A percentile compares a stretch with the other conserved stretches of the same genome.
Conservation (phyloP, 2,329 filamentous ascomycete genomes). For the Aspergillus clavatus region DNA sequence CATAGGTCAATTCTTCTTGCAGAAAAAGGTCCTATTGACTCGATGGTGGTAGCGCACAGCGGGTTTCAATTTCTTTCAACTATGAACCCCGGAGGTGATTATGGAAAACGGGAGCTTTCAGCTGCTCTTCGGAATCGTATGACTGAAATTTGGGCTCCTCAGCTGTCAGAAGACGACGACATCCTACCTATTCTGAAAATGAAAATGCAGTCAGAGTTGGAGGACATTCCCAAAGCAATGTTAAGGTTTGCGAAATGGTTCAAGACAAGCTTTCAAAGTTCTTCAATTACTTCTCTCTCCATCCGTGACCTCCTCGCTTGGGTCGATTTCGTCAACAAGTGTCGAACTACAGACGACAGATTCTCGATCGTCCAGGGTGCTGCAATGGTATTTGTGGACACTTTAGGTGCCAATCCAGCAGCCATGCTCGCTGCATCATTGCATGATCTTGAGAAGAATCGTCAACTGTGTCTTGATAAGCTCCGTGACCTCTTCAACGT, state of each 20-base stretch:
- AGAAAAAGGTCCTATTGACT: slow-evolving; percentile 84
- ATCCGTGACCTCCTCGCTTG: slow-evolving; percentile 89
- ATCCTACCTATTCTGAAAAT: slow-evolving; percentile 78
- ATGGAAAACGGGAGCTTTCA: slow-evolving; percentile 95
- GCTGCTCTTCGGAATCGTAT: slow-evolving; percentile 93
- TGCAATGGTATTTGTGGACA: slow-evolving; percentile 92
- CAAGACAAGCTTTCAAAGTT: slow-evolving; percentile 70
- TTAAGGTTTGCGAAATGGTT: slow-evolving; percentile 93
- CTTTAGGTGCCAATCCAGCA: slow-evolving; percentile 89
- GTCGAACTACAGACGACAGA: slow-evolving; percentile 44
- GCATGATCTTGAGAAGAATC: slow-evolving; percentile 65
- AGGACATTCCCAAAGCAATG: slow-evolving; percentile 61
- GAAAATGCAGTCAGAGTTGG: slow-evolving; percentile 59
- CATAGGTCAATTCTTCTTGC: slow-evolving; percentile 81
- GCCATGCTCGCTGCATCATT: slow-evolving; percentile 71
- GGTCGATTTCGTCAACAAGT: slow-evolving; percentile 85
- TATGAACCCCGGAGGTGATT: slow-evolving; percentile 98
- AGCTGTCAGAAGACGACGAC: slow-evolving; percentile 78
- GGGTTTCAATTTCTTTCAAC: slow-evolving; percentile 96
- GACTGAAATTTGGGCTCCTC: slow-evolving; percentile 97
- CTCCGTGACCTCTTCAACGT: slow-evolving; percentile 62
- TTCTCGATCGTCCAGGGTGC: slow-evolving; percentile 73
- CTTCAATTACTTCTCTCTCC: slow-evolving; percentile 72
- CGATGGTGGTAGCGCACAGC: slow-evolving; percentile 66
- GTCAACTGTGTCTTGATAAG: slow-evolving; percentile 66